phyloP scores from a whole-genome alignment of 108 stramenopile species.

The Nitzschia sp. region DNA sequence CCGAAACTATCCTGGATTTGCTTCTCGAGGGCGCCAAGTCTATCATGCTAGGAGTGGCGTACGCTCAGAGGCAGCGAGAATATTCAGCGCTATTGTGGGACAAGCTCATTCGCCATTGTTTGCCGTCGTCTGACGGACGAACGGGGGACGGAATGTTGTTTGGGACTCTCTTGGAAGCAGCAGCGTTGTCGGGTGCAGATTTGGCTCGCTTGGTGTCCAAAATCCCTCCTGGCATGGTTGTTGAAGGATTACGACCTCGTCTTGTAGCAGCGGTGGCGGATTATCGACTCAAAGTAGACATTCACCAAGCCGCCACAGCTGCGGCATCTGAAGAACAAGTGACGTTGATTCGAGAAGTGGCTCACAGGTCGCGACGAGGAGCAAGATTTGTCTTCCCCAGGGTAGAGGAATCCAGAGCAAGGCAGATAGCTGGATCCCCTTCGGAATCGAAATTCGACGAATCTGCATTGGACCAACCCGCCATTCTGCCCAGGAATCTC shows the following conservation, averaged over 20 bases:
- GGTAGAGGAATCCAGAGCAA: background rate
- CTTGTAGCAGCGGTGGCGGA: constrained; percentile 82
- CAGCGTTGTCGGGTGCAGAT: constrained; percentile 78
- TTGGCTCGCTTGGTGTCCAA: constrained; percentile 62
- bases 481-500: background rate
- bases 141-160: constrained; percentile 58
- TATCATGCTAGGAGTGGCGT: constrained; percentile 67
- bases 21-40: constrained; percentile 74
- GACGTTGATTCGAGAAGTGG: constrained; percentile 59
- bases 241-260: constrained; percentile 80
- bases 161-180: constrained; percentile 77
- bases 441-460: constrained; percentile 1
- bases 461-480: background rate
- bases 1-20: constrained; percentile 56
- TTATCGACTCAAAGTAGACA: constrained; percentile 73
- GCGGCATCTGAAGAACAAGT: constrained; percentile 59
- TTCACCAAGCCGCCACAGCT: constrained; percentile 60
- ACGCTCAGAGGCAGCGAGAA: constrained; percentile 58
- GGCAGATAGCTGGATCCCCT: background rate
- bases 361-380: constrained; percentile 68
- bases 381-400: constrained; percentile 22
- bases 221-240: constrained; percentile 76
- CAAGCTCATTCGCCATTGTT: constrained; percentile 63
- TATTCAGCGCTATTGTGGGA: constrained; percentile 71
- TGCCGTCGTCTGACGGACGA: constrained; percentile 9